Percentiles rank a stretch among this genome's conserved stretches.
Conservation (phyloP, 78 protist species). For the Bigelowiella natans region DNA sequence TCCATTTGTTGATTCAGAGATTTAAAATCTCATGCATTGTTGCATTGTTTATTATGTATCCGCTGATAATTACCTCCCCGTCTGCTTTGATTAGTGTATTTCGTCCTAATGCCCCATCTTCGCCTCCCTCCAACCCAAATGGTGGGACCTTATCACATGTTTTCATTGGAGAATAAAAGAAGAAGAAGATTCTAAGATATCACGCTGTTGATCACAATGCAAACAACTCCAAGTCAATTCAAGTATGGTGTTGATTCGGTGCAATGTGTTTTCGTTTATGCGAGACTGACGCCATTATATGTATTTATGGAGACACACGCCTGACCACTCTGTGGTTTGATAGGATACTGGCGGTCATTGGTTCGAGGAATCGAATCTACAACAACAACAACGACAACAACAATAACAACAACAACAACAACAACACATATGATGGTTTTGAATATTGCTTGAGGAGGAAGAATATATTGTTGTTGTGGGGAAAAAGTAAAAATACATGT, state of each 20-base stretch:
- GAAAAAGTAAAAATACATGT: not conserved
- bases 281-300: not conserved
- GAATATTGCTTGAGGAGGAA: not conserved
- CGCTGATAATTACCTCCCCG: not conserved
- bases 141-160: not conserved
- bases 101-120: not conserved
- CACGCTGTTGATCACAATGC: not conserved
- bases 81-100: not conserved
- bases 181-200: not conserved
- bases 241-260: not conserved
- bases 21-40: not conserved
- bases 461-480: not conserved
- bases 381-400: not conserved
- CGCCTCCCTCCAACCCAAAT: not conserved
- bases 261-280: not conserved
- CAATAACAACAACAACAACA: not conserved
- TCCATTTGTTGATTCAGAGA: not conserved
- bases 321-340: not conserved
- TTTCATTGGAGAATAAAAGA: not conserved
- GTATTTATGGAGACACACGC: not conserved
- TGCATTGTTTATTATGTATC: not conserved
- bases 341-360: not conserved
- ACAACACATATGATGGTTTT: not conserved
- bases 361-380: not conserved
- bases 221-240: not conserved